A percentile compares a stretch with the other conserved stretches of the same genome.
Conservation (phyloP, 1,139 yeast species). For the Hansenula lynferdii region DNA sequence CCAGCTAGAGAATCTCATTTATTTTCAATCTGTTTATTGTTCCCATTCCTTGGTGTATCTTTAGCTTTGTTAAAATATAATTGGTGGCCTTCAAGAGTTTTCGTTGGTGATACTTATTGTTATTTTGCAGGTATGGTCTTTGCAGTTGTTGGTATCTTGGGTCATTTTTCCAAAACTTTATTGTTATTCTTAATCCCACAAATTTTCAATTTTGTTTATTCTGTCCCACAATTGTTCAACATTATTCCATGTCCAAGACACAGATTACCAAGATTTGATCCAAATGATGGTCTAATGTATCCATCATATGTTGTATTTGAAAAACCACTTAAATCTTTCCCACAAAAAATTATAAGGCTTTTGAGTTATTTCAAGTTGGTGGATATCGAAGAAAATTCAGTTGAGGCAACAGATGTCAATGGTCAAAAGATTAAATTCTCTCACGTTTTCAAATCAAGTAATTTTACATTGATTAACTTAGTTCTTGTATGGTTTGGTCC, state of each 20-base stretch:
- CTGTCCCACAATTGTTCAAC: conserved; percentile 84
- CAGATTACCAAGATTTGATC: conserved; percentile 75
- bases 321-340: conserved; percentile 29
- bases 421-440: conserved; percentile 21
- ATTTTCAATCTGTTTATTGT: conserved; percentile 69
- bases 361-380: conserved; percentile 41
- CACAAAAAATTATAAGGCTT: conserved; percentile 28
- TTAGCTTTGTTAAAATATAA: conserved; percentile 71
- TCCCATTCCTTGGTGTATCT: conserved; percentile 88
- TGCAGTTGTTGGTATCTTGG: conserved; percentile 93
- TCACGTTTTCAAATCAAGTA: conserved; percentile 51
- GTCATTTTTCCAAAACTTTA: conserved; percentile 93
- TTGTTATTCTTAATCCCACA: conserved; percentile 85
- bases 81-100: conserved; percentile 88
- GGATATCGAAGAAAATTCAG: conserved; percentile 37
- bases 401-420: no score
- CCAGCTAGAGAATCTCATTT: conserved; percentile 80
- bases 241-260: conserved; percentile 95
- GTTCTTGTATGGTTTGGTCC: conserved; percentile 87
- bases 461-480: conserved; percentile 83
- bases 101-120: conserved; percentile 98
- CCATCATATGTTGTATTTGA: conserved; percentile 57
- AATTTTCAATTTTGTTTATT: conserved; percentile 80
- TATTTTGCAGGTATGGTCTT: conserved; percentile 98
- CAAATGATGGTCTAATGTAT: conserved; percentile 63